Percentiles rank a stretch among this genome's conserved stretches.
Evolutionary conservation across 805 yeast species (phyloP).

Genomic region (Vanderwaltozyma verrucispora): DNA sequence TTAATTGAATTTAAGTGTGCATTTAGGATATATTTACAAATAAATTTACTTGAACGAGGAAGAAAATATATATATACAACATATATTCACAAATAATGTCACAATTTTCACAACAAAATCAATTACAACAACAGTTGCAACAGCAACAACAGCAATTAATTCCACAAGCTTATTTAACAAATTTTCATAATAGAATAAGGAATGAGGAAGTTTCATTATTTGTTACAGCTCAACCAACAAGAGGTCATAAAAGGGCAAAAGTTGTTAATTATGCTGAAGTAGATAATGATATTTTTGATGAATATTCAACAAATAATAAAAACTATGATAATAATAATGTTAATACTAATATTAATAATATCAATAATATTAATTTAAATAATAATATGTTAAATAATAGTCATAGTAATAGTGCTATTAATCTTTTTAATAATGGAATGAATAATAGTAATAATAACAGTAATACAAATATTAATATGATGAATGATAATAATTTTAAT

Average conservation of each 20-base stretch:
- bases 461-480: not conserved
- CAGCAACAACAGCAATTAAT: conserved; percentile 15
- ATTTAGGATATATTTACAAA: too few species aligned
- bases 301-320: conserved; percentile 28
- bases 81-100: too few species aligned
- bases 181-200: conserved; percentile 61
- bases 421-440: not conserved
- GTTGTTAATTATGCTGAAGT: conserved; percentile 78
- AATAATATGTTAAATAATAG: not conserved
- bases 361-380: not conserved
- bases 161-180: conserved; percentile 77
- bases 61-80: too few species aligned
- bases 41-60: too few species aligned
- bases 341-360: not conserved
- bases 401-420: not conserved
- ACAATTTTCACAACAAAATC: not conserved
- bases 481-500: not conserved
- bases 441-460: not conserved
- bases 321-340: not conserved
- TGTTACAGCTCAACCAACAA: conserved; percentile 62
- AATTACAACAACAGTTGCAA: conserved; percentile 40
- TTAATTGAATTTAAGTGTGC: too few species aligned
- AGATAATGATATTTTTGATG: conserved; percentile 51
- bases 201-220: conserved; percentile 65
- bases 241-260: conserved; percentile 66